Percentiles rank a stretch among this genome's conserved stretches.
Conservation (phyloP, 495 filamentous ascomycete species). For the Aspergillus nidulans region DNA sequence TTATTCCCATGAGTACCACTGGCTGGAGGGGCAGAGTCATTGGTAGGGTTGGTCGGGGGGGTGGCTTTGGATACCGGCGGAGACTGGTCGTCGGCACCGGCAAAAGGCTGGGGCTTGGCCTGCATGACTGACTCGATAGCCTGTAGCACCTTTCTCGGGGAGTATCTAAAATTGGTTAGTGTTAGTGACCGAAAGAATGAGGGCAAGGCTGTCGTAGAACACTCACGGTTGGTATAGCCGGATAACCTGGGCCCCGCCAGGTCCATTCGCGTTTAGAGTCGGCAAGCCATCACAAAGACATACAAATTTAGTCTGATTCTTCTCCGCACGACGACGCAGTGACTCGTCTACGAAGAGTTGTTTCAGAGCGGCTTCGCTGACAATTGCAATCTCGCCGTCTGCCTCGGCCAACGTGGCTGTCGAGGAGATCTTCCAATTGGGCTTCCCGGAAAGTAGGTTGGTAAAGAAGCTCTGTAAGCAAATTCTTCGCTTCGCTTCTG, state of each 20-base stretch:
- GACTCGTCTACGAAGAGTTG: neutral
- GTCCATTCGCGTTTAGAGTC: neutral
- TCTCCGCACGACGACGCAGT: neutral
- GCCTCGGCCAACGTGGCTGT: neutral
- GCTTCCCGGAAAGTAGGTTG: neutral
- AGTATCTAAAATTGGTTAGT: neutral
- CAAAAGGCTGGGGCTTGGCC: neutral
- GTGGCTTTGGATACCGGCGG: neutral
- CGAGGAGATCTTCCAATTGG: neutral
- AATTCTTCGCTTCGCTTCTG: neutral
- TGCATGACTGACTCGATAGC: neutral
- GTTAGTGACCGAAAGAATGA: neutral
- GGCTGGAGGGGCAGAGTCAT: neutral
- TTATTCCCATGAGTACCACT: neutral
- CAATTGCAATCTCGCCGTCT: neutral
- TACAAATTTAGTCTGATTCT: neutral
- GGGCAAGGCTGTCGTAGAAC: neutral
- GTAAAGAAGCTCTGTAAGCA: neutral
- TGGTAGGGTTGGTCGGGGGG: neutral
- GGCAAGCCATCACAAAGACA: neutral
- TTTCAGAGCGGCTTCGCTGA: neutral
- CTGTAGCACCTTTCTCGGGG: neutral
- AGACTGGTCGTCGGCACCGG: neutral
- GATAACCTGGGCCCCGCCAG: neutral
- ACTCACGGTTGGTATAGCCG: neutral